phyloP scores from a whole-genome alignment of 2,329 filamentous ascomycete species.

The Cladophialophora yegresii region DNA sequence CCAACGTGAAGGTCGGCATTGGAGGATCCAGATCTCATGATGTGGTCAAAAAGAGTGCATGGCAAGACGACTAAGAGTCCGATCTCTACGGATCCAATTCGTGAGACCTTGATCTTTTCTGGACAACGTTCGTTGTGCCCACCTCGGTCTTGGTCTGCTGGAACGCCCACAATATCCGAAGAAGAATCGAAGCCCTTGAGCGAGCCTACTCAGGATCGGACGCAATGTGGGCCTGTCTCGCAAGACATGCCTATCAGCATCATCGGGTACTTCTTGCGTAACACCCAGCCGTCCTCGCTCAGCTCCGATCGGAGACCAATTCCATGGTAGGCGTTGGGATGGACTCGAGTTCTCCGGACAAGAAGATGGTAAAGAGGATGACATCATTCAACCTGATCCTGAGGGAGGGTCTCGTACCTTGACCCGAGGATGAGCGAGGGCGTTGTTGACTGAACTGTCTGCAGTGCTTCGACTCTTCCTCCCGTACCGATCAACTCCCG shows the following conservation, averaged over 20 bases:
- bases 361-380: neutral
- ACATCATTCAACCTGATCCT: neutral
- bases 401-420: neutral
- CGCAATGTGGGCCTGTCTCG: neutral
- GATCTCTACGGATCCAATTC: neutral
- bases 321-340: neutral
- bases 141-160: neutral
- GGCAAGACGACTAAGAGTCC: slow-evolving; percentile 35
- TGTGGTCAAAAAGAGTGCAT: slow-evolving; percentile 37
- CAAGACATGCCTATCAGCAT: neutral
- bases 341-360: neutral
- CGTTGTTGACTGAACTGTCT: neutral
- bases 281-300: neutral
- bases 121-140: neutral
- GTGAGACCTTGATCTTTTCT: neutral
- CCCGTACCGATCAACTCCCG: neutral
- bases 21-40: slow-evolving; percentile 36
- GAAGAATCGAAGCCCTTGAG: neutral
- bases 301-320: neutral
- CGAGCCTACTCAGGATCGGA: neutral
- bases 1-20: slow-evolving; percentile 36
- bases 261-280: neutral
- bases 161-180: neutral
- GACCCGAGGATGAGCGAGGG: neutral
- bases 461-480: neutral